Evolutionary conservation across 2,329 filamentous ascomycete genomes (phyloP).

Genomic region (Podosphaera fusca): DNA sequence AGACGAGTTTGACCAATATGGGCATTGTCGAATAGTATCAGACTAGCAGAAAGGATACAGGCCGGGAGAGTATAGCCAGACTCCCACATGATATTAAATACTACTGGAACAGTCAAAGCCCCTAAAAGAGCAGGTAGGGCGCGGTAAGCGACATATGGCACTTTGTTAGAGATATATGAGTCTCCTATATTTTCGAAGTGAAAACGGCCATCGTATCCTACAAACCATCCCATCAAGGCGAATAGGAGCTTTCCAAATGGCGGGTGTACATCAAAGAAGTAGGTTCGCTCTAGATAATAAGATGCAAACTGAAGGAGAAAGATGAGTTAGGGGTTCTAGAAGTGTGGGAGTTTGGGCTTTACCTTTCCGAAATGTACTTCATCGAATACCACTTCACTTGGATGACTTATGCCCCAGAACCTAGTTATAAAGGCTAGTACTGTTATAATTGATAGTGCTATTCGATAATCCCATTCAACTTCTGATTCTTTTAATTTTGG

Average conservation of each 20-base stretch:
- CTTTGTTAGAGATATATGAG: conserved; percentile 90
- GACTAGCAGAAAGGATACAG: conserved; percentile 60
- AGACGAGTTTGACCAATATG: conserved; percentile 91
- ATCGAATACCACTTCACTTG: conserved; percentile 92
- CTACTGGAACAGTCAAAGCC: conserved; percentile 76
- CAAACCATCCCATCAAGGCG: conserved; percentile 88
- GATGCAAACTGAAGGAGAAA: conserved; percentile 34
- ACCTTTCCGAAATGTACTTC: conserved; percentile 99
- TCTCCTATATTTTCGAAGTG: conserved; percentile 98
- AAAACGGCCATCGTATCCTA: conserved; percentile 92
- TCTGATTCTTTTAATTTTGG: conserved; percentile 15
- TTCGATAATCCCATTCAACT: conserved; percentile 65
- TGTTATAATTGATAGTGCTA: conserved; percentile 57
- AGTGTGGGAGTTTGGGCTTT: conserved; percentile 7
- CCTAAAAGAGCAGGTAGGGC: conserved; percentile 81
- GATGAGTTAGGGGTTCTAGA: neutral
- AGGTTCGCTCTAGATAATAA: conserved; percentile 82
- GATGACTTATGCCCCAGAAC: conserved; percentile 91
- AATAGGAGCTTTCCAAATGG: conserved; percentile 97
- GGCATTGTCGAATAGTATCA: conserved; percentile 89
- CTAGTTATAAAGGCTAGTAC: conserved; percentile 68
- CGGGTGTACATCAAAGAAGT: conserved; percentile 99
- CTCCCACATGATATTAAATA: conserved; percentile 98
- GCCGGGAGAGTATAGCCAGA: conserved; percentile 92
- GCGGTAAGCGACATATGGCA: conserved; percentile 90